These are phyloP conservation scores for Hypoxylon perforatum DNA, from an alignment of 495 filamentous ascomycete species.

Conservation along the genomic window DNA sequence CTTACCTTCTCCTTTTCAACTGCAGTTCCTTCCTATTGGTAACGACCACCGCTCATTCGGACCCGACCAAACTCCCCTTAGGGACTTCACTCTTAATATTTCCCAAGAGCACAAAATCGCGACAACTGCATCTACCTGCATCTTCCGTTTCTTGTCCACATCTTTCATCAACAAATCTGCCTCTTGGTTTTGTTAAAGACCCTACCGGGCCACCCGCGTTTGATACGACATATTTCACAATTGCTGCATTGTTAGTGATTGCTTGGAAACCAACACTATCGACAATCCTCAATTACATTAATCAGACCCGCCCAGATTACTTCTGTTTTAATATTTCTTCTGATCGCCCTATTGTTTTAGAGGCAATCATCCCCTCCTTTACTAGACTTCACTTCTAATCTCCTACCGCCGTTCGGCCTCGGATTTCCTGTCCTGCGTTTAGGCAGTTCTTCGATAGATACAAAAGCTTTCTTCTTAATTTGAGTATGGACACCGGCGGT, in stretches of 20 bases:
- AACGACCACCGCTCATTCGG: slow-evolving; percentile 43
- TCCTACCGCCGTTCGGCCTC: slow-evolving; percentile 8
- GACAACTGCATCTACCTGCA: slow-evolving; percentile 34
- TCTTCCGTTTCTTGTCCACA: slow-evolving; percentile 49
- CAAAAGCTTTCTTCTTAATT: slow-evolving; percentile 41
- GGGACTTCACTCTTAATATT: slow-evolving; percentile 39
- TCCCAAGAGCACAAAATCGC: slow-evolving; percentile 30
- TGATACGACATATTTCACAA: slow-evolving; percentile 47
- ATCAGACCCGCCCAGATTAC: slow-evolving; percentile 41
- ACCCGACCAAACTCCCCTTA: slow-evolving; percentile 19
- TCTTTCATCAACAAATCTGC: slow-evolving; percentile 36
- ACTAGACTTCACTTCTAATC: slow-evolving; percentile 49
- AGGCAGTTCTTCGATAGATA: slow-evolving; percentile 35
- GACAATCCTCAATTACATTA: slow-evolving; percentile 36
- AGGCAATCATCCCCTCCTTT: slow-evolving; percentile 49
- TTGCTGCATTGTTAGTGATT: slow-evolving; percentile 40
- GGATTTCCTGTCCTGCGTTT: slow-evolving; percentile 23
- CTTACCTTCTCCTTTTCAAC: slow-evolving; percentile 52
- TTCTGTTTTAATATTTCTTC: slow-evolving; percentile 46
- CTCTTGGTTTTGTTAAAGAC: slow-evolving; percentile 38
- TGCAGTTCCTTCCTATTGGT: slow-evolving; percentile 35
- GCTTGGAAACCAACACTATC: slow-evolving; percentile 15
- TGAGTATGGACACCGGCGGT: slow-evolving; percentile 98
- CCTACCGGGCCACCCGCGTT: slow-evolving; percentile 42
- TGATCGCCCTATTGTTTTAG: slow-evolving; percentile 41